Base-by-base conservation (phyloP, 345 rosid species). In the Dimocarpus longan region DNA sequence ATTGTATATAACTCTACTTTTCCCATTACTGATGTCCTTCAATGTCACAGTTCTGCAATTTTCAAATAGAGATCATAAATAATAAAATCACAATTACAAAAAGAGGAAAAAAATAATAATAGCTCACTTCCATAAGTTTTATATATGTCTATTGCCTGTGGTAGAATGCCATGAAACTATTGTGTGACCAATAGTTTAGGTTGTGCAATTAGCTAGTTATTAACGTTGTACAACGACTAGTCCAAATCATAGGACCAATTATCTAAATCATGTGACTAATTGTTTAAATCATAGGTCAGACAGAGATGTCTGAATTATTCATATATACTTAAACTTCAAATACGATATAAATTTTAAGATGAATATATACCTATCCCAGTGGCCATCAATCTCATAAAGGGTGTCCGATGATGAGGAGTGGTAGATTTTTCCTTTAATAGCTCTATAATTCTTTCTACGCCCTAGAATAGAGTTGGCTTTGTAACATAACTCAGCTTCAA, bases 361-460 rank as follows among this genome's bases (percentile, higher is more conserved):
- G 5, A 12, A 24, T 11, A 66, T 39, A 8, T 84, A 94, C 98
- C 92, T 92, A 70, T 88, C 93, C 97, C 99, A 95, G 0, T 95
- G 87, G 16, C 99, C 98, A 62, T 76, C 21, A 42, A 93, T 64
- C 68, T 89, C 91, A 72, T 78, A 89, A 37, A 91, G 86, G 10
- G 81, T 84, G 28, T 67, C 85, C 5, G 66, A 59, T 6, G 95
- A 78, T 0, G 91, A 85, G 19, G 90, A 78, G 13, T 89, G 79
- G 8, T 81, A 80, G 73, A 95, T 91, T 76, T 88, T 93, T 64
- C 99, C 99, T 71, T 83, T 87, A 56, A 95, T 82, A 5, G 84
- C 83, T 85, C 89, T 76, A 11, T 83, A 85, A 59, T 79, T 73
- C 71, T 84, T 84, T 74, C 88, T 77, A 50, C 83, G 74, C 6